Conservation (phyloP, 2,329 filamentous ascomycete species). For the Sporothrix euskadiensis region DNA sequence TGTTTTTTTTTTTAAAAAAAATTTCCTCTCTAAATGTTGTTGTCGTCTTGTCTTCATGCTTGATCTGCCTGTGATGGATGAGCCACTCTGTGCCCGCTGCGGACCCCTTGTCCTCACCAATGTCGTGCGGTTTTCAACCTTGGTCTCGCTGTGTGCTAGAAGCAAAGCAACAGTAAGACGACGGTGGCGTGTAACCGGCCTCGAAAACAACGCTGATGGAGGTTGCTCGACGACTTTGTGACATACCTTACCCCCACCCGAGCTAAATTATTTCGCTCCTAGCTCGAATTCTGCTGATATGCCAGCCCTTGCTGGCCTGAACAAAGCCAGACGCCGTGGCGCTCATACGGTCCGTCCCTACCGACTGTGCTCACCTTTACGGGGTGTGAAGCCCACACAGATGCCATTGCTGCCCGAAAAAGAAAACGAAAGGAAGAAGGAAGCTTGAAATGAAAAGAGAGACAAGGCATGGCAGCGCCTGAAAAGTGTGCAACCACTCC, state of each 20-base stretch:
- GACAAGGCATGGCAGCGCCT: not conserved
- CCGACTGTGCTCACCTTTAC: conserved; percentile 38
- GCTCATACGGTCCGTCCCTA: conserved; percentile 47
- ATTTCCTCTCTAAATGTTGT: not conserved
- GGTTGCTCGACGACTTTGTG: not conserved
- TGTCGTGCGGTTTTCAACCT: not conserved
- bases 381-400: not conserved
- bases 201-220: not conserved
- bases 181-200: conserved; percentile 3
- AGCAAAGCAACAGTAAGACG: conserved; percentile 3
- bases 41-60: not conserved
- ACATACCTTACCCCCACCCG: conserved; percentile 31
- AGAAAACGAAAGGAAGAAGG: not conserved
- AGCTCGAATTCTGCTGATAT: conserved; percentile 25
- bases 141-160: not conserved
- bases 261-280: conserved; percentile 29
- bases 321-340: conserved; percentile 30
- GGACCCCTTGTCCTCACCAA: not conserved
- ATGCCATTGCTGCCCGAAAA: not conserved
- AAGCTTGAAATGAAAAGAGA: not conserved
- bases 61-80: not conserved
- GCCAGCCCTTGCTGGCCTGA: not conserved
- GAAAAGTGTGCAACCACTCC: not conserved
- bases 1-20: not conserved
- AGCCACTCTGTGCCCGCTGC: not conserved